Base-by-base conservation (phyloP, 352 stramenopile species). In the Pythium periplocum region DNA sequence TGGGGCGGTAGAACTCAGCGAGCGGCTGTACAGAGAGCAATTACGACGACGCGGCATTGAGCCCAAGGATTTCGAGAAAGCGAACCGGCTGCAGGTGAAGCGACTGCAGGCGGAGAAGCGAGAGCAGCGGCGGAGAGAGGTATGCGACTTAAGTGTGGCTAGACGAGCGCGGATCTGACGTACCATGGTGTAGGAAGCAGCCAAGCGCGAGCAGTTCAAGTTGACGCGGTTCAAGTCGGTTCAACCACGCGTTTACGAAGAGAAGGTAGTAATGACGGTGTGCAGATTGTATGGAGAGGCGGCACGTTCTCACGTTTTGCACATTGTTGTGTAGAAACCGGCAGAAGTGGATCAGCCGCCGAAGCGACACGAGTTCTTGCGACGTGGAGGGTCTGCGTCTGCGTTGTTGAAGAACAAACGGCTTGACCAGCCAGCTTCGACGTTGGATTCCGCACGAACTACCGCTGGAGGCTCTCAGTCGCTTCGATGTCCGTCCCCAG, bases 1-100 rank as follows among this genome's bases (percentile, higher is more conserved):
- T 26, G 17, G 17, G 17, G 17, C 17, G 17, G 17, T 26, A 26
- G 17, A 26, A 26, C 17, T 26, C 17, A 26, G 17, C 17, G 17
- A 26, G 17, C 17, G 17, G 17, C 17, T 26, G 17, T 9, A 36
- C 47, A 90, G 77, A 30, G 77, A 87, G 61, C 71, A 87, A 60
- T 63, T 82, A 50, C 62, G 69, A 39, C 75, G 73, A 31, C 67
- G 52, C 48, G 80, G 80, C 17, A 69, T 86, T 5, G 69, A 57
- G 32, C 77, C 77, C 6, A 86, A 69, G 36, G 65, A 90, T 55
- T 88, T 72, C 51, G 75, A 87, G 45, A 69, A 75, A 2, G 71
- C 76, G 26, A 90, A 90, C 57, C 83, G 85, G 8, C 43, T 87
- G 53, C 68, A 57, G 2, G 52, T 88, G 4, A 87, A 87, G 61